Evolutionary conservation across 768 basidiomycete genomes (phyloP), one percentile per base, ranked within the genome.

Genomic region (Strobilomyces confusus): DNA sequence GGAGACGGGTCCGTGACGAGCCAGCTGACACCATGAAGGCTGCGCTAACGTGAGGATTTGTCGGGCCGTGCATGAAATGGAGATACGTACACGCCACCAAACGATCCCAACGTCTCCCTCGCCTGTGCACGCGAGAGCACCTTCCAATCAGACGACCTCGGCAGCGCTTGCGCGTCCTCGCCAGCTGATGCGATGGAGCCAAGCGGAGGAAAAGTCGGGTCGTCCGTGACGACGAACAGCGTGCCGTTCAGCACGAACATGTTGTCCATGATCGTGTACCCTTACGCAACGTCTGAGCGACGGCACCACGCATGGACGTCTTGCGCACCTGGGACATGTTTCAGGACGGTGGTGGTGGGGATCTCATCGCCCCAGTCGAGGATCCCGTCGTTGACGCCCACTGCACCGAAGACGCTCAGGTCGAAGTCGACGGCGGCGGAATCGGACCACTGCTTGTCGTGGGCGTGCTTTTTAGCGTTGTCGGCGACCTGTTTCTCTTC

Each of bases 211-310:
- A 92, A 78, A 2, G 75, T 67, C 6, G 77, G 76, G 54, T 83
- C 75, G 64, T 92, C 84, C 5, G 85, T 80, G 33, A 95, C 84
- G 54, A 95, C 68, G 67, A 83, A 90, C 55, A 91, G 78, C 3
- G 82, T 82, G 11, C 84, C 83, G 58, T 87, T 83, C 60, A 79
- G 74, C n/a, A 88, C 69, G 62, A 87, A 81, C n/a, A 91, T 77
- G 55, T 90, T 87, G 61, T 94, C 89, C 51, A 95, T 73, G 41
- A 93, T 80, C 1, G 89, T 92, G 71, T 84, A 90, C 4, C 93
- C 93, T n/a, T 94, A 59, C 33, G 38, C 30, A 33, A 43, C 12
- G 23, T 52, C 49, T 55, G 29, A 62, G 48, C 34, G 23, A 30
- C 20, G 12, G 15, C 44, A 7, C 9, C 6, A 15, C 15, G 37